These are phyloP conservation scores for Coprinopsis marcescibilis DNA, from an alignment of 768 basidiomycete genomes.

Conservation along the genomic window DNA sequence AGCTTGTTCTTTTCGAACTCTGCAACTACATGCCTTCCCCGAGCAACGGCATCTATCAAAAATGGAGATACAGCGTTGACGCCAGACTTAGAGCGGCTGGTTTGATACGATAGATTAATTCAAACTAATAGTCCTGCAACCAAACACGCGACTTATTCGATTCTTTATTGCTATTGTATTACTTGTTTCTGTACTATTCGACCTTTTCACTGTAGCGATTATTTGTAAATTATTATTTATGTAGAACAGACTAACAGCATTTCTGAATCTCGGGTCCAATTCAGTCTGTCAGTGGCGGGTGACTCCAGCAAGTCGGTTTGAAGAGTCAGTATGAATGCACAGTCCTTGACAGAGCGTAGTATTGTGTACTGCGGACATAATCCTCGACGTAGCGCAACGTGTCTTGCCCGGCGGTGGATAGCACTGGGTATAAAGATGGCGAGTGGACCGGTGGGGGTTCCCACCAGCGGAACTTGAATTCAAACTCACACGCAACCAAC, in stretches of 20 bases:
- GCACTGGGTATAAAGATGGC: slow-evolving; percentile 14
- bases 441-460: not conserved
- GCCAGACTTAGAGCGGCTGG: slow-evolving; percentile 40
- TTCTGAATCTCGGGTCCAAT: no score
- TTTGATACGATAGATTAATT: slow-evolving; percentile 20
- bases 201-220: no score
- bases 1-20: slow-evolving; percentile 69
- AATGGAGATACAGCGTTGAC: slow-evolving; percentile 56
- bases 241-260: no score
- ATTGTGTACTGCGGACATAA: not conserved
- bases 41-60: slow-evolving; percentile 57
- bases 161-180: no score
- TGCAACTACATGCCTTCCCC: slow-evolving; percentile 62
- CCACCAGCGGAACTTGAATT: slow-evolving; percentile 41
- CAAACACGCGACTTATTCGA: not conserved
- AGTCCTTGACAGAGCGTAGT: not conserved
- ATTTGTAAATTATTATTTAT: no score
- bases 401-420: slow-evolving; percentile 14
- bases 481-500: slow-evolving; percentile 34
- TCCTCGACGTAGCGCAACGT: slow-evolving; percentile 17
- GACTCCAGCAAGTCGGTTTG: no score
- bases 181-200: no score
- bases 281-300: no score
- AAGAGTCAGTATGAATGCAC: not conserved
- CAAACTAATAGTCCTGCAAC: not conserved